phyloP scores from a whole-genome alignment of 176 grass and related monocot species.

The Elaeis guineensis region DNA sequence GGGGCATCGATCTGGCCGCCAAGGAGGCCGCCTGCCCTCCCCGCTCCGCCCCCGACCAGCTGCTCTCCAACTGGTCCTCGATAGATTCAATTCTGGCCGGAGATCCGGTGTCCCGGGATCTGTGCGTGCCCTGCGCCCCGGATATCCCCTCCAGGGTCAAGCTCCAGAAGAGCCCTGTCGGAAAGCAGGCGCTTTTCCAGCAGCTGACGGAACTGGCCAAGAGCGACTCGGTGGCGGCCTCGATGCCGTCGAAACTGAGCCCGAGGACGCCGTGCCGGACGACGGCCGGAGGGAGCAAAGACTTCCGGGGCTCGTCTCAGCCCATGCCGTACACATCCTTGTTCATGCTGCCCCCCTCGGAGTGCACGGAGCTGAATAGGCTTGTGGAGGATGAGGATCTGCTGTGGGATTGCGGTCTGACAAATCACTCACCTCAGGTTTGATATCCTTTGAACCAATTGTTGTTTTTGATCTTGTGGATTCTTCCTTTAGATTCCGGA shows the following conservation, averaged over 20 bases:
- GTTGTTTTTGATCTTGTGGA: no score
- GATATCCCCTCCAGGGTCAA: conserved; percentile 6
- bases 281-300: conserved; percentile 5
- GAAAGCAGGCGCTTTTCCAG: conserved; percentile 30
- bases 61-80: not conserved
- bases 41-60: conserved; percentile 31
- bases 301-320: conserved; percentile 2
- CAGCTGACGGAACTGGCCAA: conserved; percentile 63
- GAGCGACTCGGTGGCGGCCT: conserved; percentile 10
- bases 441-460: not conserved
- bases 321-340: conserved; percentile 48
- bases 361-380: conserved; percentile 15
- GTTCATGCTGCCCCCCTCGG: conserved; percentile 36
- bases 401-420: conserved; percentile 39
- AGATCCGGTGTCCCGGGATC: conserved; percentile 35
- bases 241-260: conserved; percentile 32
- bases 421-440: conserved; percentile 49
- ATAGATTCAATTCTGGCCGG: conserved; percentile 34
- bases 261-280: conserved; percentile 37
- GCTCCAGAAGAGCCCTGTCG: conserved; percentile 9
- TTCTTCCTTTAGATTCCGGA: not conserved
- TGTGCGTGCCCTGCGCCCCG: conserved; percentile 58
- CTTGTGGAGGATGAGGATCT: conserved; percentile 34
- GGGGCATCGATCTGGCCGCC: conserved; percentile 44
- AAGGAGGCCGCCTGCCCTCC: not conserved